These are phyloP conservation scores for Didymellaceae sp. DNA, from an alignment of 2,329 filamentous ascomycete genomes.

Conservation along the genomic window DNA sequence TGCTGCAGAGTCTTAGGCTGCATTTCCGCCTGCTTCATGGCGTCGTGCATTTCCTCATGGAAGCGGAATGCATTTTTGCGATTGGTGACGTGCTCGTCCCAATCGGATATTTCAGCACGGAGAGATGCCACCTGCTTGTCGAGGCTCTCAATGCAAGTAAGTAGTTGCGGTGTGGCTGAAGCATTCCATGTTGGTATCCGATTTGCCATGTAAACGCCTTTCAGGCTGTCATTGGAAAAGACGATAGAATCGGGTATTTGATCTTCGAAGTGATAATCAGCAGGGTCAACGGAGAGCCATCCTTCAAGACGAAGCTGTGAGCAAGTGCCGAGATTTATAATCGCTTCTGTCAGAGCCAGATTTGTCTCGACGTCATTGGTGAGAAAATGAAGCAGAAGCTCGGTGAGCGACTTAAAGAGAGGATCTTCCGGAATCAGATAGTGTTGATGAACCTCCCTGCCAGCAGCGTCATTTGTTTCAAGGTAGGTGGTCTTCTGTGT, in stretches of 20 bases:
- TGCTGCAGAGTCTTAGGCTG: conserved; percentile 33
- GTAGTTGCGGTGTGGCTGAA: conserved; percentile 49
- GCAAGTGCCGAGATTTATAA: conserved; percentile 83
- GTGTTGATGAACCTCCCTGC: conserved; percentile 68
- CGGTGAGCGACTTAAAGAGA: conserved; percentile 59
- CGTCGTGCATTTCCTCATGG: conserved; percentile 53
- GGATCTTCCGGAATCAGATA: conserved; percentile 66
- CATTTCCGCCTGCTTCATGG: conserved; percentile 41
- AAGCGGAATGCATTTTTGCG: conserved; percentile 59
- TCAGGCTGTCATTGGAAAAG: conserved; percentile 39
- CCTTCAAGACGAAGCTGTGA: conserved; percentile 84
- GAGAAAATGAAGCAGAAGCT: conserved; percentile 78
- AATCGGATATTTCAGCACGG: conserved; percentile 52
- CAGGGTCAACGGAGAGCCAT: conserved; percentile 82
- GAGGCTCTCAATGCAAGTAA: conserved; percentile 52
- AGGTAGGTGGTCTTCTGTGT: conserved; percentile 61
- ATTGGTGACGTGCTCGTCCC: conserved; percentile 56
- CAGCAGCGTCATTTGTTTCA: conserved; percentile 51
- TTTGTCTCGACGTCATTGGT: conserved; percentile 92
- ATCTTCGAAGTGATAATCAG: conserved; percentile 47
- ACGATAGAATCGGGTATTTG: conserved; percentile 28
- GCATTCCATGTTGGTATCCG: conserved; percentile 47
- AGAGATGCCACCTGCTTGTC: conserved; percentile 52
- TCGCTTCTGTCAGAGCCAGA: conserved; percentile 80
- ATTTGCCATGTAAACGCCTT: conserved; percentile 45